Conservation (phyloP, 345 rosid species). For the Pseudoturritis turrita region DNA sequence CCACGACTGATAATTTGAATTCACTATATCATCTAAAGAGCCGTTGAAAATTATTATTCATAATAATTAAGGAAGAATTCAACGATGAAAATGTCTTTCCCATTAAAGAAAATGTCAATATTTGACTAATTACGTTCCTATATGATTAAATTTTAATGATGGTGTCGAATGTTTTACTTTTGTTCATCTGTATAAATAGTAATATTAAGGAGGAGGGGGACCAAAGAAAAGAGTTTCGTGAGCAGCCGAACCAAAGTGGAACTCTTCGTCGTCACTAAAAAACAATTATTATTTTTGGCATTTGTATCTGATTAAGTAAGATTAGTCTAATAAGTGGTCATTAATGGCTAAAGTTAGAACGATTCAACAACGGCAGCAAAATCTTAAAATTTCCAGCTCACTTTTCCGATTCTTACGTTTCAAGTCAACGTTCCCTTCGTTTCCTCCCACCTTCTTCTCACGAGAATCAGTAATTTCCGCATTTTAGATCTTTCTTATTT, state of each 20-base stretch:
- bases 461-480: background rate
- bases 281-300: background rate
- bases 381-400: slow-evolving; percentile 3
- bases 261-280: background rate
- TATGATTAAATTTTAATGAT: background rate
- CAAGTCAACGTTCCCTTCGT: slow-evolving; percentile 21
- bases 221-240: background rate
- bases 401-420: slow-evolving; percentile 22
- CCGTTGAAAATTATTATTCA: background rate
- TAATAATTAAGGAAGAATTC: background rate
- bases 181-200: too few species aligned
- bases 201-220: background rate
- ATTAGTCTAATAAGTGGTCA: background rate
- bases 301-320: background rate
- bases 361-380: slow-evolving; percentile 22
- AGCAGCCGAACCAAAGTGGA: slow-evolving; percentile 11
- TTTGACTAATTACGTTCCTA: background rate
- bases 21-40: background rate
- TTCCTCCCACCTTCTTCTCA: slow-evolving; percentile 20
- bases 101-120: background rate
- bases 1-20: background rate
- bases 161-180: background rate
- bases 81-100: background rate
- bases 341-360: background rate
- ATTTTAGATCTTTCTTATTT: background rate